Evolutionary conservation across 345 rosid genomes (phyloP), one percentile per base, ranked within the genome.

Genomic region (Melaleuca alternifolia): DNA sequence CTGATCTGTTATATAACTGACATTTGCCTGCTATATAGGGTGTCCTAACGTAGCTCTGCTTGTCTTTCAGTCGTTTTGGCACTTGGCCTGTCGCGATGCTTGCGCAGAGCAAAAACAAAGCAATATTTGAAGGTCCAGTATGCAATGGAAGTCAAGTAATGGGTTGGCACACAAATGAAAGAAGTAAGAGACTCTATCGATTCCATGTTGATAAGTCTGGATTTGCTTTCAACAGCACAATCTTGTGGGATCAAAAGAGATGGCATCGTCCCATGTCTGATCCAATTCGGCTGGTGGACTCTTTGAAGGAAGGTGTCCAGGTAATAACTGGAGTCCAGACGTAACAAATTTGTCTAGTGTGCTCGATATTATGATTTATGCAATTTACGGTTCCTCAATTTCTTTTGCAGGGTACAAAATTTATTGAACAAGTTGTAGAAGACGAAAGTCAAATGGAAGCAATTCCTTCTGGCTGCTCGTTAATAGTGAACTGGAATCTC

Each of bases 61-160:
- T 89, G n/a, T 89, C 79, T 85, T 91, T 79, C 84, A 96, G 99
- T 54, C 93, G 94, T 56, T 97, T 97, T 90, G 98, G 99, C 86
- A 93, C 96, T 62, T 97, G 99, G 98, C 98, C 99, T 75, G 98
- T 97, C 82, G 98, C 96, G 23, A 95, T 97, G 98, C 96, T 97
- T 56, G 97, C 96, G 3, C 96, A 87, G 88, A 93, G 97, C 92
- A 95, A 94, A 90, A 96, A 93, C 93, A 97, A 96, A 91, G 99
- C 97, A 59, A 90, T 93, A 77, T 88, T 96, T 87, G 98, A 97
- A 89, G 99, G 98, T 87, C 97, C 98, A 2, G 93, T 97, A 33
- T 97, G 98, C 92, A 94, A 95, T 51, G 94, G 95, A 88, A 94
- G 93, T 87, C 94, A 90, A 83, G 93, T 97, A 88, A 91, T 93